phyloP scores from a whole-genome alignment of 768 basidiomycete genomes.

The Collybia nuda region DNA sequence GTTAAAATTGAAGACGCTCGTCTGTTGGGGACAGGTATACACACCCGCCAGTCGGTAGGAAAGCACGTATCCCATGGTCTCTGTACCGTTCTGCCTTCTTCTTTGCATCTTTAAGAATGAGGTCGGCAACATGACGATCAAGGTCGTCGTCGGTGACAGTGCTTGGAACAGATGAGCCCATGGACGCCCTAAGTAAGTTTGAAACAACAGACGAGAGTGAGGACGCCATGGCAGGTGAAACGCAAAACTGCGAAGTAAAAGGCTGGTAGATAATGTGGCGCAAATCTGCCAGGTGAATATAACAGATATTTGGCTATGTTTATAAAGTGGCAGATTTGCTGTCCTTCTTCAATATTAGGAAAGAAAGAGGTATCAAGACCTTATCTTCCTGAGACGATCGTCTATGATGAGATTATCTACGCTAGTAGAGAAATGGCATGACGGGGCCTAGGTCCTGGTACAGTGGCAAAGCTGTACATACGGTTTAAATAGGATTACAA shows the following conservation, averaged over 20 bases:
- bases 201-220: conserved; percentile 87
- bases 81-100: conserved; percentile 82
- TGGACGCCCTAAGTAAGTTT: conserved; percentile 72
- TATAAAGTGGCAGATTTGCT: conserved; percentile 7
- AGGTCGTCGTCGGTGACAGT: conserved; percentile 80
- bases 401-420: too few species aligned
- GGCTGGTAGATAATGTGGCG: too few species aligned
- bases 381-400: too few species aligned
- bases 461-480: too few species aligned
- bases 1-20: too few species aligned
- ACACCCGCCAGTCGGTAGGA: conserved; percentile 58
- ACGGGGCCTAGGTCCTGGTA: too few species aligned
- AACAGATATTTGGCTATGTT: conserved; percentile 16
- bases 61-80: conserved; percentile 77
- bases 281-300: background rate
- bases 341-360: too few species aligned
- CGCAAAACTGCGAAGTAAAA: too few species aligned
- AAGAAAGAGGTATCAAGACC: too few species aligned
- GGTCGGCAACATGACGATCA: conserved; percentile 87
- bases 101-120: conserved; percentile 92
- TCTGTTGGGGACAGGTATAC: conserved; percentile 14
- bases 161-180: conserved; percentile 62
- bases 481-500: too few species aligned
- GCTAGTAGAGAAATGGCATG: too few species aligned
- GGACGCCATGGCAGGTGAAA: conserved; percentile 31